Conservation (phyloP, 805 yeast species). For the Ogataea polymorpha region DNA sequence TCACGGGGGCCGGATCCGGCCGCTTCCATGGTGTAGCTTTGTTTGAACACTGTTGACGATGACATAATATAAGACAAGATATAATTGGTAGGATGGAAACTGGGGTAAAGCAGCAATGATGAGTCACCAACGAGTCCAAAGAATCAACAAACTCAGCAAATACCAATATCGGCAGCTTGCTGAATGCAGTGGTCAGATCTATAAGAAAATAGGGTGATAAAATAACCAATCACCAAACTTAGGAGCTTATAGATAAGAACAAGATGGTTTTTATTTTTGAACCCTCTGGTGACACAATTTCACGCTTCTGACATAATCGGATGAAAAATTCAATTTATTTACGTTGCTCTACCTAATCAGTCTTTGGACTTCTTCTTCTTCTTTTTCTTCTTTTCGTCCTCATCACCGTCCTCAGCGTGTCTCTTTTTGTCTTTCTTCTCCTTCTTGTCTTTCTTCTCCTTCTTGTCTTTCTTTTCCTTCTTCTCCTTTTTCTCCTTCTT, state of each 20-base stretch:
- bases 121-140: neutral
- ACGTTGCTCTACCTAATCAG: constrained; percentile 4
- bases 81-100: neutral
- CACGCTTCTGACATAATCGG: constrained; percentile 4
- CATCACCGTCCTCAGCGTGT: constrained; percentile 18
- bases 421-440: constrained; percentile 33
- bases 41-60: constrained; percentile 15
- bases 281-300: constrained; percentile 1
- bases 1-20: neutral
- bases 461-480: constrained; percentile 37
- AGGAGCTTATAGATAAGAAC: neutral
- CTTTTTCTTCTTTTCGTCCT: constrained; percentile 17
- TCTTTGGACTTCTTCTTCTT: constrained; percentile 32
- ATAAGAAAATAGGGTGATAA: too few species aligned
- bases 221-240: too few species aligned
- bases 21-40: constrained; percentile 8
- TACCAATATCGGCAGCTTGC: too few species aligned
- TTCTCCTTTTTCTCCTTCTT: constrained; percentile 35
- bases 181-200: too few species aligned
- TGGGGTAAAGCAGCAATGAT: neutral
- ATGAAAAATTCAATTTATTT: constrained; percentile 4
- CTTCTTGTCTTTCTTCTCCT: constrained; percentile 35
- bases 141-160: neutral
- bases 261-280: constrained; percentile 2
- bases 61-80: constrained; percentile 7